phyloP scores from a whole-genome alignment of 2,329 filamentous ascomycete species.

The Daldinia eschscholtzii region DNA sequence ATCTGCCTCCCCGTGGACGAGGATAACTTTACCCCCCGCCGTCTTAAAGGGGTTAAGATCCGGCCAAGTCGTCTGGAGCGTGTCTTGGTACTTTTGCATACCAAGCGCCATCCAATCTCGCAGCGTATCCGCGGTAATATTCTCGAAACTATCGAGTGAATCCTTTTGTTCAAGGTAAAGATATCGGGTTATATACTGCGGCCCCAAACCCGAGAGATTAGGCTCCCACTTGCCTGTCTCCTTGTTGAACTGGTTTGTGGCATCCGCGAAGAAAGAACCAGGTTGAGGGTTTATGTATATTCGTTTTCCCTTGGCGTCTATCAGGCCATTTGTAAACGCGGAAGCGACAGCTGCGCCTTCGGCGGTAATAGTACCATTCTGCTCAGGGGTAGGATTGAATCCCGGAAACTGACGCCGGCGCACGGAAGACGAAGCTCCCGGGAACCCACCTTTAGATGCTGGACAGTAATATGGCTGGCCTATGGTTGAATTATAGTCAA shows the following conservation, averaged over 20 bases:
- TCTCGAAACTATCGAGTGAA: constrained; percentile 56
- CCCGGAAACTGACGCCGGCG: constrained; percentile 45
- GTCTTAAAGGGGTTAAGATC: constrained; percentile 61
- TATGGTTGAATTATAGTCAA: constrained; percentile 59
- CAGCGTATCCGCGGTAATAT: constrained; percentile 66
- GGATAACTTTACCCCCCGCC: constrained; percentile 64
- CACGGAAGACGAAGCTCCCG: constrained; percentile 35
- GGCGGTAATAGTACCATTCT: constrained; percentile 50
- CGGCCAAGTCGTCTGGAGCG: constrained; percentile 59
- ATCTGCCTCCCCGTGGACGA: constrained; percentile 67
- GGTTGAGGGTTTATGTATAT: constrained; percentile 55
- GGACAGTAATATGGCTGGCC: constrained; percentile 60
- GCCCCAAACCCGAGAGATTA: constrained; percentile 45
- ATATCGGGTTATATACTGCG: constrained; percentile 50
- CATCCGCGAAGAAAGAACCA: constrained; percentile 53
- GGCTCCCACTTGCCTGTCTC: constrained; percentile 48
- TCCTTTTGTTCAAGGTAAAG: constrained; percentile 44
- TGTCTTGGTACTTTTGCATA: constrained; percentile 62
- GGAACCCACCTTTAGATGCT: constrained; percentile 53
- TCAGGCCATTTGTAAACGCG: constrained; percentile 54
- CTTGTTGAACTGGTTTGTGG: constrained; percentile 51
- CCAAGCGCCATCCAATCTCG: constrained; percentile 64
- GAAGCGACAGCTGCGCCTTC: constrained; percentile 51
- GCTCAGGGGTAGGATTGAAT: constrained; percentile 42
- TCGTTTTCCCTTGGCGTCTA: constrained; percentile 53